Percentiles rank a stretch among this genome's conserved stretches.
phyloP scores from a whole-genome alignment of 768 basidiomycete genomes.

The Lactarius hengduanensis region DNA sequence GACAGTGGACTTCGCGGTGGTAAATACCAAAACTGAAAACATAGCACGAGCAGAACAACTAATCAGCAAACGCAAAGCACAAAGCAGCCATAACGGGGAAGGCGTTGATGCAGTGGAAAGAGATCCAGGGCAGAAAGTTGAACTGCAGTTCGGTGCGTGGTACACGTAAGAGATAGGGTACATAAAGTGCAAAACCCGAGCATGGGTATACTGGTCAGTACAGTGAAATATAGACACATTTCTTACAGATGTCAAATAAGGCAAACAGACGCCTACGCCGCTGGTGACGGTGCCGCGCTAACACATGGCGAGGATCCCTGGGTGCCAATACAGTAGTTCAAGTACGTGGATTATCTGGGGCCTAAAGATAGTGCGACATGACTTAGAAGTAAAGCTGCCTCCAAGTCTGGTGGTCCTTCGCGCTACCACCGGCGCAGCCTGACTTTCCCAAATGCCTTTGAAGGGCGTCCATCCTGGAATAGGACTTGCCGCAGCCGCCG shows the following conservation, averaged over 20 bases:
- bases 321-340: too few species aligned
- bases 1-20: neutral
- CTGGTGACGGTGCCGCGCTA: neutral
- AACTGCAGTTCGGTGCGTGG: neutral
- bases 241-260: neutral
- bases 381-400: conserved; percentile 12
- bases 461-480: conserved; percentile 21
- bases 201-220: neutral
- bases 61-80: conserved; percentile 1
- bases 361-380: neutral
- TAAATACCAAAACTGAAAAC: neutral
- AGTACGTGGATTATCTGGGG: neutral
- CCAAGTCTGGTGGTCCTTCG: conserved; percentile 17
- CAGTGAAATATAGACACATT: neutral
- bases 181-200: neutral
- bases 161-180: neutral
- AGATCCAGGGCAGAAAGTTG: neutral
- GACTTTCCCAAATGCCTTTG: conserved; percentile 19
- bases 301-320: too few species aligned
- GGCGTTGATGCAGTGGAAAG: neutral
- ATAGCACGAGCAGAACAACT: neutral
- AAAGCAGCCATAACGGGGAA: neutral
- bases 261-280: neutral
- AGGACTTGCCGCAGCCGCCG: conserved; percentile 20
- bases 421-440: conserved; percentile 3